phyloP scores from a whole-genome alignment of 2,329 filamentous ascomycete genomes.

The Zasmidium angulare region DNA sequence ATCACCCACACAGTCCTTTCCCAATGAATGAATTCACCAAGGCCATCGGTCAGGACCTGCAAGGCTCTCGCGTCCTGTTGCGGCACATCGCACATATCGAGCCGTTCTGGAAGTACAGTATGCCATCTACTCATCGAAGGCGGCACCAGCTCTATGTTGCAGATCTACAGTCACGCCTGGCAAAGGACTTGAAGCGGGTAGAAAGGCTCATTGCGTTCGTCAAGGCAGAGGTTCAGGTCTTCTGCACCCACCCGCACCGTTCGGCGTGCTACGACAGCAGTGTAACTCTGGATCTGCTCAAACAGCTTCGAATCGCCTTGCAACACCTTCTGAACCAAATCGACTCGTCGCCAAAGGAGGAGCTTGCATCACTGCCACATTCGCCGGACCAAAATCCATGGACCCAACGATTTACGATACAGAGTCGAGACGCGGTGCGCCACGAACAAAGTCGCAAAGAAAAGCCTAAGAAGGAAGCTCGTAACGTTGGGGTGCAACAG shows the following conservation, averaged over 20 bases:
- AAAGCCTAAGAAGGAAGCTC: neutral
- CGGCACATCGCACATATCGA: constrained; percentile 11
- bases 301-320: neutral
- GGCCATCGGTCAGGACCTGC: constrained; percentile 12
- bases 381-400: neutral
- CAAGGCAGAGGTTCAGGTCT: constrained; percentile 5
- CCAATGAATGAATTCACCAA: constrained; percentile 11
- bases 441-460: neutral
- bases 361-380: neutral
- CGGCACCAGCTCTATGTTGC: constrained; percentile 10
- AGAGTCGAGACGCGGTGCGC: neutral
- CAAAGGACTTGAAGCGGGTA: constrained; percentile 4
- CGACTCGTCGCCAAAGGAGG: neutral
- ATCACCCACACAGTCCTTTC: neutral
- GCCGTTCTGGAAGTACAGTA: constrained; percentile 11
- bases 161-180: constrained; percentile 9
- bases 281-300: neutral
- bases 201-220: constrained; percentile 10
- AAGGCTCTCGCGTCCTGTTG: constrained; percentile 9
- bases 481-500: neutral
- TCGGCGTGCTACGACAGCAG: neutral
- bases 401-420: neutral
- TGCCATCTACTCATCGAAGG: constrained; percentile 9
- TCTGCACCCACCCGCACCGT: neutral
- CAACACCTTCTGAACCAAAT: neutral